Percentiles rank a stretch among this genome's conserved stretches.
Conservation (phyloP, 345 rosid species). For the Conringia planisiliqua region DNA sequence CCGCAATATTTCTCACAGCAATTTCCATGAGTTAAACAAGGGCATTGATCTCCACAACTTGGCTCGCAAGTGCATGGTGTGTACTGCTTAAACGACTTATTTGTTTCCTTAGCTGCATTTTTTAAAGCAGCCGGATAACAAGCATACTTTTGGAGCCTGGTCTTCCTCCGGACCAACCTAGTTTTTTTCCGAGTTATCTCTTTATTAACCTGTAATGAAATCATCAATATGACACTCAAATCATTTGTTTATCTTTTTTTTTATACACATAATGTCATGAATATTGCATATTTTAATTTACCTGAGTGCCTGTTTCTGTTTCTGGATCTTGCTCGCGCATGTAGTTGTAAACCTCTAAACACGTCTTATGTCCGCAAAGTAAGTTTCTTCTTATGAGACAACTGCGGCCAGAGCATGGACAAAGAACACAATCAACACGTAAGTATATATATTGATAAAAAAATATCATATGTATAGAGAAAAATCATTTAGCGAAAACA, state of each 20-base stretch:
- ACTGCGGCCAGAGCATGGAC: constrained; percentile 41
- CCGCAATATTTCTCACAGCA: constrained; percentile 98
- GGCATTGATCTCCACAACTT: constrained; percentile 78
- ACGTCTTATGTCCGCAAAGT: constrained; percentile 74
- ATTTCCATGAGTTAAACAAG: constrained; percentile 65
- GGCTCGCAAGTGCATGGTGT: constrained; percentile 89
- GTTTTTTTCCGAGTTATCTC: constrained; percentile 30
- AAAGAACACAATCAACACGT: not conserved
- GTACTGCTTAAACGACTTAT: constrained; percentile 62
- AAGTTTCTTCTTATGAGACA: constrained; percentile 79
- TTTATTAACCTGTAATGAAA: constrained; percentile 7
- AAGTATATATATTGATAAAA: not conserved
- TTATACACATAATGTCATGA: not conserved
- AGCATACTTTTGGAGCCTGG: constrained; percentile 66
- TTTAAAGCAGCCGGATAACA: constrained; percentile 77
- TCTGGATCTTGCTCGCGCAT: constrained; percentile 54
- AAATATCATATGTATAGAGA: not conserved
- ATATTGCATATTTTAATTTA: not conserved
- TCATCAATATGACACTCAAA: not conserved
- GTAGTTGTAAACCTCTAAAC: constrained; percentile 68
- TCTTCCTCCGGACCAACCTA: constrained; percentile 54
- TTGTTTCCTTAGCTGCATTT: constrained; percentile 59
- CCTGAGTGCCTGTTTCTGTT: constrained; percentile 5
- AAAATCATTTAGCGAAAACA: no score
- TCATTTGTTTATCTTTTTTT: not conserved